Evolutionary conservation across 768 basidiomycete species (phyloP).

Genomic region (Boletus sensibilis): DNA sequence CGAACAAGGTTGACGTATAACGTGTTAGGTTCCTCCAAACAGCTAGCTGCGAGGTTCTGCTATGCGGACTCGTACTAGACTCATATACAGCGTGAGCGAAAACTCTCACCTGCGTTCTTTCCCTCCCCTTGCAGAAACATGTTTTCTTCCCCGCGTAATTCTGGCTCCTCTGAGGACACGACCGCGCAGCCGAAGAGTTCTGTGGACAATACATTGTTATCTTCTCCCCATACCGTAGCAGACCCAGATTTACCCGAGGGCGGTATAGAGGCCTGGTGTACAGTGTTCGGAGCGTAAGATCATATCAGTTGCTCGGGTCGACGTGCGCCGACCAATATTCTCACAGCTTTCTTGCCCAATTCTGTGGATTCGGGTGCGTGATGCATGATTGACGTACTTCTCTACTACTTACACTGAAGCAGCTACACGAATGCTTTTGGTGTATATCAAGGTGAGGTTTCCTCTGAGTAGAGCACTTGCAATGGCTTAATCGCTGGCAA

Average conservation of each 20-base stretch:
- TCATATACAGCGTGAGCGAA: neutral
- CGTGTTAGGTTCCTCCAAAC: neutral
- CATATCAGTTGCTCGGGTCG: neutral
- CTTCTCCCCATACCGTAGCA: neutral
- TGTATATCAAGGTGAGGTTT: constrained; percentile 27
- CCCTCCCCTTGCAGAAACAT: neutral
- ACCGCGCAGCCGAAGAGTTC: neutral
- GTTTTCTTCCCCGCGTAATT: neutral
- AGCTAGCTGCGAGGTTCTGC: neutral
- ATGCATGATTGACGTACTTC: rapidly evolving
- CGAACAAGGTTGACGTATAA: neutral
- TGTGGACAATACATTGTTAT: neutral
- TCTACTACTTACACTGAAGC: neutral
- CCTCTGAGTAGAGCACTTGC: neutral
- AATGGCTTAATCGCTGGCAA: neutral
- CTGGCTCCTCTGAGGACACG: neutral
- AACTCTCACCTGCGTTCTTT: neutral
- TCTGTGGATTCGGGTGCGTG: constrained; percentile 28
- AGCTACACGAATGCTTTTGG: constrained; percentile 26
- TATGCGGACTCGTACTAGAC: neutral
- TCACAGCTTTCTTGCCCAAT: constrained; percentile 26
- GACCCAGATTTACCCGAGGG: constrained; percentile 14
- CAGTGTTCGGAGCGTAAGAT: constrained; percentile 27
- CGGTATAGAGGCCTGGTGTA: constrained; percentile 26
- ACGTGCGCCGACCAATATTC: neutral